A percentile compares a stretch with the other conserved stretches of the same genome.
Conservation (phyloP, 2,329 filamentous ascomycete species). For the Talaromyces sp. region DNA sequence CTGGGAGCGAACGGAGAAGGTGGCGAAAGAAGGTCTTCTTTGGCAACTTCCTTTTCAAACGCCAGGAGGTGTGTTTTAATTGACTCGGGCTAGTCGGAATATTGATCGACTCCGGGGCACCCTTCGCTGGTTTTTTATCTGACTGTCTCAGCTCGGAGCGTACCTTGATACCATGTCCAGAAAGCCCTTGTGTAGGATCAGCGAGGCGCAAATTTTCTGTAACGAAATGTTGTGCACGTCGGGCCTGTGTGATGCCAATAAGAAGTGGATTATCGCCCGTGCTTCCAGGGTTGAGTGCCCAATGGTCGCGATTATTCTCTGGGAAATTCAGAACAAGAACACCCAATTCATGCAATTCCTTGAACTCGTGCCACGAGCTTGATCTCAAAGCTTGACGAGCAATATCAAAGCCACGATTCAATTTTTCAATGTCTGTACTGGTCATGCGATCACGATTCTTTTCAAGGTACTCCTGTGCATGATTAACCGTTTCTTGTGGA, state of each 20-base stretch:
- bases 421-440: constrained; percentile 60
- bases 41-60: constrained; percentile 26
- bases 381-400: constrained; percentile 64
- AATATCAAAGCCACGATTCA: constrained; percentile 67
- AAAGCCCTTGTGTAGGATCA: constrained; percentile 45
- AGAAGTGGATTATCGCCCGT: constrained; percentile 51
- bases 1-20: constrained; percentile 29
- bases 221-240: constrained; percentile 60
- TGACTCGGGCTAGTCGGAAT: constrained; percentile 16
- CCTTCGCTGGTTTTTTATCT: constrained; percentile 15
- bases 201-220: constrained; percentile 36
- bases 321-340: constrained; percentile 72
- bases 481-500: constrained; percentile 65
- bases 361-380: constrained; percentile 66
- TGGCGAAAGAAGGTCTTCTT: constrained; percentile 37
- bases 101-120: constrained; percentile 21
- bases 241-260: constrained; percentile 60
- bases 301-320: constrained; percentile 59
- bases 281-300: constrained; percentile 64
- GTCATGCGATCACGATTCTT: constrained; percentile 64
- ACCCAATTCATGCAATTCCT: constrained; percentile 74
- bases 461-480: constrained; percentile 67
- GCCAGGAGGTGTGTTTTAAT: constrained; percentile 29
- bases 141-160: constrained; percentile 31
- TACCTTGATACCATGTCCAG: constrained; percentile 44